Base-by-base conservation (phyloP, 2,329 filamentous ascomycete genomes). In the Diaporthe amygdali region DNA sequence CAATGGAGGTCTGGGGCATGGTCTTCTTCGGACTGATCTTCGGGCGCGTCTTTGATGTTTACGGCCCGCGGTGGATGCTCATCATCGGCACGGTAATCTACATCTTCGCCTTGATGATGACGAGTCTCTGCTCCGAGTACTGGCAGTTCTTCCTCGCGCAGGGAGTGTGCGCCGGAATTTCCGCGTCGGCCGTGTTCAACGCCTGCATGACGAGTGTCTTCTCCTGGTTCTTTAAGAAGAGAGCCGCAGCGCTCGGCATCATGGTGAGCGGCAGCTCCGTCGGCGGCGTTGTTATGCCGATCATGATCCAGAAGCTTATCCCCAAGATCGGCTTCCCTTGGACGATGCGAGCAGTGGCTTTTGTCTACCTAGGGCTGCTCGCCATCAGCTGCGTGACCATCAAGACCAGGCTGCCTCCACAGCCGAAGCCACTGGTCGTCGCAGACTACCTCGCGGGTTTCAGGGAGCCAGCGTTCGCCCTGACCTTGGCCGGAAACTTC, bases 31-130 rank as follows among this genome's bases (percentile, higher is more conserved):
- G 86, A 51, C 75, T 73, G 15, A 30, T 71, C 0, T 78, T 90
- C 37, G 85, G 77, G 5, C 75, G 75, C 12, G 20, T 78, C 2
- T 91, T 86, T 75, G 91, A 93, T 76, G 85, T 83, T 73, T 88
- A 89, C 74, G 91, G 91, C 0, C 88, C 90, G 1, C 84, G 85
- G 52, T 86, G 82, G 71, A 81, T 92, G 3, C 79, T 91, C 2
- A 54, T 87, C 12, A 72, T 81, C 49, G 89, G 89, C 59, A 86
- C 85, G 2, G 76, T 89, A 47, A 76, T 88, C 56, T 86, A 89
- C 75, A 80, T 89, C 37, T 86, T 91, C 68, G 86, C 87, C 5
- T 77, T 91, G 12, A 91, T 92, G 88, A 89, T 91, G 87, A 84
- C 87, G 1, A 87, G 84, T 46, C 80, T 91, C 22, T 77, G 76